Evolutionary conservation across 805 yeast genomes (phyloP), one percentile per base, ranked within the genome.

Genomic region (Ogataea angusta): DNA sequence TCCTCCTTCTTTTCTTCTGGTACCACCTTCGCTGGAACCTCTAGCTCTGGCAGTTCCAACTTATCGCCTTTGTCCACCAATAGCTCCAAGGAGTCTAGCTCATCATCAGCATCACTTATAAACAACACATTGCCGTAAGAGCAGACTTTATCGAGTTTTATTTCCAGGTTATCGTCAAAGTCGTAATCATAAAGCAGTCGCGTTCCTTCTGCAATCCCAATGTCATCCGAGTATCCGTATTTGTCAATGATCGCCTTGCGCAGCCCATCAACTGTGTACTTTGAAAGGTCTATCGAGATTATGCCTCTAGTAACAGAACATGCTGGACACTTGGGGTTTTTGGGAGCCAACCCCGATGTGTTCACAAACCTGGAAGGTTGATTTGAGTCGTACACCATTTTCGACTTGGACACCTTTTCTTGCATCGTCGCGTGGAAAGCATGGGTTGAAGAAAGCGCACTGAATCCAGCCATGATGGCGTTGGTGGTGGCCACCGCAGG

Each of bases 401-500:
- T 57, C 30, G 76, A 70, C 7, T 61, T 59, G 2, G 52, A 47
- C 7, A 61, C 49, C 10, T 63, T 60, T 2, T 62, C 60, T 21
- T 60, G 49, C 2, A 55, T 52, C 23, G 44, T 42, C 9, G 28
- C 18, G 3, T 49, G 35, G 49, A 66, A 83, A 54, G 39, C 78
- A 60, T 59, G 75, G 34, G 89, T 64, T 0, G 95, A 84, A 27
- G 82, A 78, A 28, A 91, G 59, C 3, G 89, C 81, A 12, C 93
- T 83, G 50, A 88, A 75, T 0, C 99, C 99, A 0, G 96, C 89
- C 52, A 93, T 82, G 10, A 93, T 82, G 1, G 99, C 98, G 61
- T 93, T 93, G 3, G 97, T 91, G 2, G 99, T 93, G 5, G 99
- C 98, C 52, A 95, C 90, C 0, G 99, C 99, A 0, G 99, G 99